phyloP scores from a whole-genome alignment of 805 yeast genomes.

The Saturnispora saitoi region DNA sequence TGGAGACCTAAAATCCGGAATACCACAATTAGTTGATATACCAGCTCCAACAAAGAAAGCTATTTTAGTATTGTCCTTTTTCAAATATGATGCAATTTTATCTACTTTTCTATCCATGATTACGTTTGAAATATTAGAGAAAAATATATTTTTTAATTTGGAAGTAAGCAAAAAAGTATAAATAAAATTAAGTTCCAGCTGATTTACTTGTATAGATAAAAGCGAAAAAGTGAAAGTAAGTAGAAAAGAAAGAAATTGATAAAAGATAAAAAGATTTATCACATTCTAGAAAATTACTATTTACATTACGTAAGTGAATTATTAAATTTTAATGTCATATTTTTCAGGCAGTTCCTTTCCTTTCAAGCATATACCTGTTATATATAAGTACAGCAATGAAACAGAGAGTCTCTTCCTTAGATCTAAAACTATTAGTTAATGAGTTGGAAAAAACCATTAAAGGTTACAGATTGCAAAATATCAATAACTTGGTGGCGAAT shows the following conservation, averaged over 20 bases:
- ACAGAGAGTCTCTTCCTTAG: slow-evolving; percentile 84
- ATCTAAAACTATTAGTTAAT: slow-evolving; percentile 57
- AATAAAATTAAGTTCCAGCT: too few relatives aligned
- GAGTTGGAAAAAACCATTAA: slow-evolving; percentile 54
- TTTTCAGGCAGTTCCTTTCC: too few relatives aligned
- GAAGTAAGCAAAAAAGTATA: too few relatives aligned
- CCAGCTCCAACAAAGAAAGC: slow-evolving; percentile 88
- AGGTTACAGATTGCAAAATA: slow-evolving; percentile 70
- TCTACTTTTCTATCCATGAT: slow-evolving; percentile 20
- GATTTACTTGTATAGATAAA: too few relatives aligned
- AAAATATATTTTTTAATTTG: too few relatives aligned
- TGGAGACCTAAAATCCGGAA: slow-evolving; percentile 92
- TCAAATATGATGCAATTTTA: slow-evolving; percentile 18
- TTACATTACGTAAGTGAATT: too few relatives aligned
- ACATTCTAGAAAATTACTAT: too few relatives aligned
- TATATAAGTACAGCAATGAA: slow-evolving; percentile 27
- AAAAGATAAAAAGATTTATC: too few relatives aligned
- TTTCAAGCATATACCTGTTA: too few relatives aligned
- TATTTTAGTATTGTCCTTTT: slow-evolving; percentile 31
- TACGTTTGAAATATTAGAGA: neutral
- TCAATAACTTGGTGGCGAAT: slow-evolving; percentile 70
- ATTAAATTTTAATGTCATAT: too few relatives aligned
- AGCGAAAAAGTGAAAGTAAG: too few relatives aligned
- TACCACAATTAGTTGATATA: slow-evolving; percentile 85
- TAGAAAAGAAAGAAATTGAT: too few relatives aligned